These are phyloP conservation scores for Endogone sp. DNA, from an alignment of 192 early-diverging fungal species.

Conservation along the genomic window DNA sequence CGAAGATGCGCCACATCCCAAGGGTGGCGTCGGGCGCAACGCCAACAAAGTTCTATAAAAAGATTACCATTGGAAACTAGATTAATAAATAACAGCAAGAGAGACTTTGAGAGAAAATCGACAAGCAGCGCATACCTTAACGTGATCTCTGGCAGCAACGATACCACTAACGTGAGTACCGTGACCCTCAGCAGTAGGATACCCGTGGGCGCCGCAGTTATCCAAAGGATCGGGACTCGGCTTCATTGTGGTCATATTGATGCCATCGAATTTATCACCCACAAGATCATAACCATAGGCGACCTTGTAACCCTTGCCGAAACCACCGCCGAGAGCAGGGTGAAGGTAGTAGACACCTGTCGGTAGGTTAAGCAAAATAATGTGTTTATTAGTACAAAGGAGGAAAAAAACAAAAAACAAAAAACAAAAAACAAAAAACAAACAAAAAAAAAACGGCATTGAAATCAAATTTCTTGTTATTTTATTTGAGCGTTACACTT, in stretches of 20 bases:
- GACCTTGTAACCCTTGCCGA: constrained; percentile 53
- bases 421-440: too few species aligned
- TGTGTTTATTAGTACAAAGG: constrained; percentile 3
- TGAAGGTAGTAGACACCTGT: constrained; percentile 57
- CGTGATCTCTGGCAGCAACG: constrained; percentile 24
- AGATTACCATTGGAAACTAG: background rate
- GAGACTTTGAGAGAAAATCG: background rate
- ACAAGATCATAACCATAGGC: constrained; percentile 63
- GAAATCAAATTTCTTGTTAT: background rate
- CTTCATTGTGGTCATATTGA: constrained; percentile 6
- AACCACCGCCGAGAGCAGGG: constrained; percentile 62
- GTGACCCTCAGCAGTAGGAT: constrained; percentile 42
- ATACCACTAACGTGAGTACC: constrained; percentile 68
- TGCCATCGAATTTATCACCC: constrained; percentile 43
- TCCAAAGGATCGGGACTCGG: constrained; percentile 48
- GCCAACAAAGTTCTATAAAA: constrained; percentile 45
- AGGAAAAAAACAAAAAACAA: too few species aligned
- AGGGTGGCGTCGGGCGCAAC: constrained; percentile 68
- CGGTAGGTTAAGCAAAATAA: background rate
- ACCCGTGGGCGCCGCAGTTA: constrained; percentile 31
- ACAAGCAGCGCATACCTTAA: background rate
- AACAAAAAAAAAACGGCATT: too few species aligned
- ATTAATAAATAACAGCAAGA: background rate
- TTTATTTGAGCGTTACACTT: background rate
- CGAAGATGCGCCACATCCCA: constrained; percentile 79